Conservation (phyloP, 768 basidiomycete species). For the Lactarius psammicola region DNA sequence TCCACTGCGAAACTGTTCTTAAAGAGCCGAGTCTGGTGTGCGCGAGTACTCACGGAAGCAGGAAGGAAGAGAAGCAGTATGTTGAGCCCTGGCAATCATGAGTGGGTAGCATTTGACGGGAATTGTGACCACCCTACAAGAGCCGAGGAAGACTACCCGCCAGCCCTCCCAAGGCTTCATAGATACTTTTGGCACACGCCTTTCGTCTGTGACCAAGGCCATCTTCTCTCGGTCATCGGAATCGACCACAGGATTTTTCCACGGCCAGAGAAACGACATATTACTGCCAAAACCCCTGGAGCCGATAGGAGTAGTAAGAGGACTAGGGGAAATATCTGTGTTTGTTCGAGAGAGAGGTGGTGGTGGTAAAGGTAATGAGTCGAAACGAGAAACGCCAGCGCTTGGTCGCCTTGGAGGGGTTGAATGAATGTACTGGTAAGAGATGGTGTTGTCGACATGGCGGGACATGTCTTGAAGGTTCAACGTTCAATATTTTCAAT, state of each 20-base stretch:
- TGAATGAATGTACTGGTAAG: conserved; percentile 25
- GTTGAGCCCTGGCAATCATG: conserved; percentile 58
- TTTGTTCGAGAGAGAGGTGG: conserved; percentile 20
- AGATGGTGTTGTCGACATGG: conserved; percentile 20
- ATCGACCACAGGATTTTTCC: conserved; percentile 12
- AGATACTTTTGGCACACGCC: conserved; percentile 9
- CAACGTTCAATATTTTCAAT: neutral
- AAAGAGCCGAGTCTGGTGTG: neutral
- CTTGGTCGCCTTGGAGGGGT: conserved; percentile 23
- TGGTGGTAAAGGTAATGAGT: conserved; percentile 17
- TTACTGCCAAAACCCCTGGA: neutral
- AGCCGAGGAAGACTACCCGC: conserved; percentile 51
- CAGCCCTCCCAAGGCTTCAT: conserved; percentile 46
- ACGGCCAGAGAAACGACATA: conserved; percentile 19
- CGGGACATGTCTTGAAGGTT: conserved; percentile 19
- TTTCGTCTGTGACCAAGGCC: conserved; percentile 22
- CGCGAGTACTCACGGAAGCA: conserved; percentile 51
- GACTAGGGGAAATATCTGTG: conserved; percentile 13
- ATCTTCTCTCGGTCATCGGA: conserved; percentile 25
- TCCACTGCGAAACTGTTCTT: conserved; percentile 45
- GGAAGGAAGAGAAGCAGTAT: conserved; percentile 64
- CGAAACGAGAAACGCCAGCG: conserved; percentile 27
- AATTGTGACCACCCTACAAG: conserved; percentile 42
- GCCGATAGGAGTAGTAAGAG: neutral
- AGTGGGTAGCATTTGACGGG: neutral